These are phyloP conservation scores for Scheffersomyces titani DNA, from an alignment of 1,139 yeast species.

Conservation along the genomic window DNA sequence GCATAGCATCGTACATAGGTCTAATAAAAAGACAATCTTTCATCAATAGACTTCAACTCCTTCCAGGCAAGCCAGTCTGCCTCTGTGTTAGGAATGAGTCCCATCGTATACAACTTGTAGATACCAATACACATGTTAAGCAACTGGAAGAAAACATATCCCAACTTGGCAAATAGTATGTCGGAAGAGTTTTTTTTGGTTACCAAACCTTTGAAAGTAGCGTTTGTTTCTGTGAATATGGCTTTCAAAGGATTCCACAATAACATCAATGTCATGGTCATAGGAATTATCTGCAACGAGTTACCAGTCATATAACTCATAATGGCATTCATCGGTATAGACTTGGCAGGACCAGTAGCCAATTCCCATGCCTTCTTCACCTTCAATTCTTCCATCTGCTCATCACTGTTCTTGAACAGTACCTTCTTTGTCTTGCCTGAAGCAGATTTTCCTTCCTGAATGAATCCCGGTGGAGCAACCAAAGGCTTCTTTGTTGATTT, in stretches of 20 bases:
- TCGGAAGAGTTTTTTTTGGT: constrained; percentile 41
- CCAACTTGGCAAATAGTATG: constrained; percentile 39
- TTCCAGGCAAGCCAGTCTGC: constrained; percentile 97
- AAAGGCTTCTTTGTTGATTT: constrained; percentile 6
- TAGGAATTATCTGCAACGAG: constrained; percentile 84
- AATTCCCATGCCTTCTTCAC: constrained; percentile 82
- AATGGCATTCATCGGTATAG: constrained; percentile 81
- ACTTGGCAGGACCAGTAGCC: constrained; percentile 81
- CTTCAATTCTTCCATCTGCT: constrained; percentile 41
- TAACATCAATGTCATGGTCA: constrained; percentile 86
- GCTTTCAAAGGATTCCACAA: constrained; percentile 78
- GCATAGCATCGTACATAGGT: background rate
- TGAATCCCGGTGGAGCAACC: constrained; percentile 13
- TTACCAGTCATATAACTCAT: constrained; percentile 96
- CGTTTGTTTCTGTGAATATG: constrained; percentile 55
- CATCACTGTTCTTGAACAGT: constrained; percentile 9
- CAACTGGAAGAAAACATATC: constrained; percentile 59
- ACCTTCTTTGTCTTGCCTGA: constrained; percentile 5
- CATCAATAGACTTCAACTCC: constrained; percentile 32
- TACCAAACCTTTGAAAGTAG: constrained; percentile 39
- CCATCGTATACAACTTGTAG: constrained; percentile 86
- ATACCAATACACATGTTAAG: constrained; percentile 73
- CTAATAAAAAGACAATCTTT: constrained; percentile 11
- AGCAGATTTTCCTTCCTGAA: constrained; percentile 2
- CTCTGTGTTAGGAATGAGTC: constrained; percentile 79